Evolutionary conservation across 2,329 filamentous ascomycete species (phyloP).

Genomic region (Epichloe brachyelytri): DNA sequence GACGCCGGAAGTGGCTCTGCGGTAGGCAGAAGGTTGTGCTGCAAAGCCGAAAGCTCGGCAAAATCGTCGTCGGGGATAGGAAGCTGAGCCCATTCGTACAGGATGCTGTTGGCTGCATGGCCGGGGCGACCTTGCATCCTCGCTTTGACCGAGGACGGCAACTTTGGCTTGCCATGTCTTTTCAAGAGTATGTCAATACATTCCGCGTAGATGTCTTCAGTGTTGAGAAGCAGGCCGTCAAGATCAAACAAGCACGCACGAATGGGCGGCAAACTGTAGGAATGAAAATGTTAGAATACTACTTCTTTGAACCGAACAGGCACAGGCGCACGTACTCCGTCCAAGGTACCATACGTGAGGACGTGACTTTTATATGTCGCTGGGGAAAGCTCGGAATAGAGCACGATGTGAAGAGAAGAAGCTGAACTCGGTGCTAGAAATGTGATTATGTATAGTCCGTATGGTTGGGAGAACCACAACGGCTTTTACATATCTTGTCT

Average conservation of each 20-base stretch:
- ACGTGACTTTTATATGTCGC: no score
- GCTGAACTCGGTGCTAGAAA: no score
- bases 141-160: neutral
- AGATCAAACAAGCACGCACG: slow-evolving; percentile 1
- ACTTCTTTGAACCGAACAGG: no score
- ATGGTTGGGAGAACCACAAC: no score
- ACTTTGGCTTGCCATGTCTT: neutral
- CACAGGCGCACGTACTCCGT: no score
- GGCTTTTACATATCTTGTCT: no score
- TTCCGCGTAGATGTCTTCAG: neutral
- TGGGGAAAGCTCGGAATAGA: no score
- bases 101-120: neutral
- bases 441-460: no score
- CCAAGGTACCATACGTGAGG: no score
- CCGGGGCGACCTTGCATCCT: neutral
- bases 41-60: neutral
- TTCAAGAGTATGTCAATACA: neutral
- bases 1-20: neutral
- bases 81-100: slow-evolving; percentile 1
- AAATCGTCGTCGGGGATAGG: neutral
- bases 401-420: no score
- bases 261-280: neutral
- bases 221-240: neutral
- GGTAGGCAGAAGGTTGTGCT: neutral
- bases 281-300: no score